These are phyloP conservation scores for Xerocomellus chrysenteron DNA, from an alignment of 768 basidiomycete species.

Conservation along the genomic window DNA sequence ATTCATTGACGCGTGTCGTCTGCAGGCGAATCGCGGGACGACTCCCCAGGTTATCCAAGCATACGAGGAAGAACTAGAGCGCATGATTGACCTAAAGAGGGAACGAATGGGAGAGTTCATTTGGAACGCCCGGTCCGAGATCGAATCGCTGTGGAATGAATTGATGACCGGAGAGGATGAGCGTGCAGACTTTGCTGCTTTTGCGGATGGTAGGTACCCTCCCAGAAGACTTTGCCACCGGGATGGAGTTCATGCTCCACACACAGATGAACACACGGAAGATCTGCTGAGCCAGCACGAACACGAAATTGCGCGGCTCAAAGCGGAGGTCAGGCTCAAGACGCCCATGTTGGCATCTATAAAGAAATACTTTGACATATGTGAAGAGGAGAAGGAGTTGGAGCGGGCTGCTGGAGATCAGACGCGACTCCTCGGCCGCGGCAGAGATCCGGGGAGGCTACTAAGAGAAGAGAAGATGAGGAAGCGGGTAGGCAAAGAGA, in stretches of 20 bases:
- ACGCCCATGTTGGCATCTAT: slow-evolving; percentile 72
- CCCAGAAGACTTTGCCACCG: not conserved
- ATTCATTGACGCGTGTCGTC: not conserved
- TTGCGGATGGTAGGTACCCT: slow-evolving; percentile 67
- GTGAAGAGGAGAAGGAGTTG: slow-evolving; percentile 85
- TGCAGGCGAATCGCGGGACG: slow-evolving; percentile 63
- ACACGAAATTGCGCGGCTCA: slow-evolving; percentile 76
- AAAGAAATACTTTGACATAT: slow-evolving; percentile 88
- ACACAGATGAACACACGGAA: slow-evolving; percentile 81
- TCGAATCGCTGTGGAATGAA: slow-evolving; percentile 79
- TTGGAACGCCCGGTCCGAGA: slow-evolving; percentile 75
- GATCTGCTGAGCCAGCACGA: slow-evolving; percentile 84
- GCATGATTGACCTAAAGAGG: slow-evolving; percentile 86
- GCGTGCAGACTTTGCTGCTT: slow-evolving; percentile 74
- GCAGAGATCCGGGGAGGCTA: slow-evolving; percentile 80
- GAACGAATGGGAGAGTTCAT: slow-evolving; percentile 88
- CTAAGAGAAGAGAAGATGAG: slow-evolving; percentile 96
- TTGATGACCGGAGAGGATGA: slow-evolving; percentile 85
- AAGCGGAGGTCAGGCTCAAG: slow-evolving; percentile 80
- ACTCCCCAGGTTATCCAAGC: slow-evolving; percentile 73
- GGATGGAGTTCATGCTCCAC: not conserved
- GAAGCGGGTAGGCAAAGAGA: slow-evolving; percentile 89
- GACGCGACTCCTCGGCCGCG: slow-evolving; percentile 67
- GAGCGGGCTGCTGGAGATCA: slow-evolving; percentile 80
- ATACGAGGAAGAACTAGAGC: slow-evolving; percentile 87